Conservation (phyloP, 345 rosid species). For the Syzygium grande region DNA sequence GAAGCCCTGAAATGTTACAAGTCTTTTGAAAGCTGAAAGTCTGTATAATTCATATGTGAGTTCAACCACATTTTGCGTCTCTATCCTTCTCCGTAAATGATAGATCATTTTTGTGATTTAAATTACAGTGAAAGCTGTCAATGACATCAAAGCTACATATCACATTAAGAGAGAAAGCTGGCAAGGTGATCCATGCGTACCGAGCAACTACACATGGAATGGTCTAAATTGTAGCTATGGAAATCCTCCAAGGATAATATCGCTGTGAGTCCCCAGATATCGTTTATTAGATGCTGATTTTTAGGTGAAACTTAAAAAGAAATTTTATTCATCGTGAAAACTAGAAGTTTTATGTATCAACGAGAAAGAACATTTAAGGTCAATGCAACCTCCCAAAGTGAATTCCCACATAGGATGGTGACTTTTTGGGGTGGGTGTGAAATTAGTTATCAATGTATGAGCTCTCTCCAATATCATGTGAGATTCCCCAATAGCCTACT, state of each 20-base stretch:
- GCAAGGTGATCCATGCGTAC: constrained; percentile 31
- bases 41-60: not conserved
- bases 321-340: not conserved
- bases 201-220: not conserved
- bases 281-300: too few relatives aligned
- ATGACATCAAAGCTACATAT: constrained; percentile 3
- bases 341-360: not conserved
- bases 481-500: too few relatives aligned
- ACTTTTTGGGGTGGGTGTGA: too few relatives aligned
- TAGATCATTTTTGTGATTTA: not conserved
- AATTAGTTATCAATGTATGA: too few relatives aligned
- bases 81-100: not conserved
- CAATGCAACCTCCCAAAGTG: too few relatives aligned
- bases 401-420: too few relatives aligned
- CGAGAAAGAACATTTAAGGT: not conserved
- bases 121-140: constrained; percentile 24
- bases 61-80: not conserved
- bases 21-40: too few relatives aligned
- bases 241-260: constrained; percentile 2
- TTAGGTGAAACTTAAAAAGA: not conserved
- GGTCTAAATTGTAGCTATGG: constrained; percentile 12
- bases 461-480: too few relatives aligned
- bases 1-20: not conserved
- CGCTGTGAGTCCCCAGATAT: not conserved
- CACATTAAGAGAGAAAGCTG: constrained; percentile 2